phyloP scores from a whole-genome alignment of 805 yeast genomes.

The Wickerhamomyces mucosus region DNA sequence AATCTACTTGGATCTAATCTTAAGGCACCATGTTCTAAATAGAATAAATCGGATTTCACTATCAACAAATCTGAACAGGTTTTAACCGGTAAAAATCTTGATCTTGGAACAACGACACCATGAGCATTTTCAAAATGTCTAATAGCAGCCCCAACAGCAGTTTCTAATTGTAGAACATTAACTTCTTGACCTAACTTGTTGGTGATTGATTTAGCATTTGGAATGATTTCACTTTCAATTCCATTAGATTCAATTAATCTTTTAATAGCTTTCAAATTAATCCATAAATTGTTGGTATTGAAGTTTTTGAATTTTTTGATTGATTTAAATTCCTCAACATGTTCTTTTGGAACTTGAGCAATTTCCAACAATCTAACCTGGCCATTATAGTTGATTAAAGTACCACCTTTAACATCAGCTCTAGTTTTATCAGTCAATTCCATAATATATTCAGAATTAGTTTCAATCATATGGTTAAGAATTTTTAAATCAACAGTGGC shows the following conservation, averaged over 20 bases:
- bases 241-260: conserved; percentile 78
- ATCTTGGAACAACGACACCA: conserved; percentile 97
- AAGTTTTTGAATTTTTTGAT: conserved; percentile 97
- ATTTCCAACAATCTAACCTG: conserved; percentile 90
- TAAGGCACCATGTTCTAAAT: conserved; percentile 84
- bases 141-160: conserved; percentile 99
- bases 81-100: conserved; percentile 96
- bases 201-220: conserved; percentile 79
- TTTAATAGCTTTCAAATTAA: conserved; percentile 88
- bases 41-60: conserved; percentile 92
- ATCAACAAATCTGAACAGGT: conserved; percentile 90
- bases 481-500: conserved; percentile 94
- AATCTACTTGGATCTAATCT: conserved; percentile 77
- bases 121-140: conserved; percentile 92
- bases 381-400: conserved; percentile 92
- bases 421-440: conserved; percentile 97
- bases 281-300: conserved; percentile 98
- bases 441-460: conserved; percentile 93
- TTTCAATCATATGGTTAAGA: conserved; percentile 84
- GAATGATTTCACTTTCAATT: conserved; percentile 88
- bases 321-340: conserved; percentile 94
- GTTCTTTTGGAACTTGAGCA: conserved; percentile 98
- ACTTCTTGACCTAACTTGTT: conserved; percentile 62
- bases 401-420: conserved; percentile 99
- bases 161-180: conserved; percentile 89